Percentiles rank a stretch among this genome's conserved stretches.
phyloP scores from a whole-genome alignment of 2,329 filamentous ascomycete genomes.

The Harringtonia aguacate region DNA sequence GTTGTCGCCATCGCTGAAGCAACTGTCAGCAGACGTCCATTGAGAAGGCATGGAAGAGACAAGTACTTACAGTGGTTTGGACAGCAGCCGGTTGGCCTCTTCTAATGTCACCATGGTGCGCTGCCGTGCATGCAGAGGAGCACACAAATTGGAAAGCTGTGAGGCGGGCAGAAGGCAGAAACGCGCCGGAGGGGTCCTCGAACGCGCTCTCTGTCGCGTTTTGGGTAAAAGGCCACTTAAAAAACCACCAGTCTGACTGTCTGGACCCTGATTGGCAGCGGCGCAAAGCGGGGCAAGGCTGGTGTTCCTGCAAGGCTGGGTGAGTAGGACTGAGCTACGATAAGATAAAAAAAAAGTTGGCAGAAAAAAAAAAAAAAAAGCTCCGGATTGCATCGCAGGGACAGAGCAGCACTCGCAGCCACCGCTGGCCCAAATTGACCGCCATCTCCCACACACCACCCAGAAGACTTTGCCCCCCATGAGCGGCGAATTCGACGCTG shows the following conservation, averaged over 20 bases:
- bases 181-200: neutral
- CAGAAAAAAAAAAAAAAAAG: neutral
- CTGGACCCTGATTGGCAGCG: neutral
- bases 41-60: neutral
- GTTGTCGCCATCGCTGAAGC: constrained; percentile 20
- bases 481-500: neutral
- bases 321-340: too few relatives aligned
- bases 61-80: constrained; percentile 34
- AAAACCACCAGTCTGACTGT: neutral
- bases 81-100: constrained; percentile 32
- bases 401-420: neutral
- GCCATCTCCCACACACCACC: too few relatives aligned
- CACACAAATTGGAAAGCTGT: neutral
- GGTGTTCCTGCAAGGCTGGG: neutral
- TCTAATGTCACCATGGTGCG: constrained; percentile 32
- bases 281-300: neutral
- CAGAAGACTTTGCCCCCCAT: neutral
- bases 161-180: neutral
- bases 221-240: neutral
- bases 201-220: neutral
- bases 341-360: constrained; percentile 1
- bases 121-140: neutral
- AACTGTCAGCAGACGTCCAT: constrained; percentile 8
- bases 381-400: neutral
- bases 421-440: too few relatives aligned